phyloP scores from a whole-genome alignment of 257 asterid species.

The Salvia splendens region DNA sequence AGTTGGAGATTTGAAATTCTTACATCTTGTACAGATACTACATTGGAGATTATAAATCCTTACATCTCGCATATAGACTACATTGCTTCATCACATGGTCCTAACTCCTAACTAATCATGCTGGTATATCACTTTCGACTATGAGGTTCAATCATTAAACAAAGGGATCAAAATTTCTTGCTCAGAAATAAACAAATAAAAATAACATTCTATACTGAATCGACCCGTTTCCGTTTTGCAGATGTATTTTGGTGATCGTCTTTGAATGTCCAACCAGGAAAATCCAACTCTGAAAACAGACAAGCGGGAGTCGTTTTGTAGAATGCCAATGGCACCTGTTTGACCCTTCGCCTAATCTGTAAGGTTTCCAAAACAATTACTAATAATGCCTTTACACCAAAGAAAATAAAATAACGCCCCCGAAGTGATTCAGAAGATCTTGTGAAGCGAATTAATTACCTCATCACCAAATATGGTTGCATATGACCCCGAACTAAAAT shows the following conservation, averaged over 20 bases:
- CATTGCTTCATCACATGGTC: too few relatives aligned
- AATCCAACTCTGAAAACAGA: constrained; percentile 69
- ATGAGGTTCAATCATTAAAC: too few relatives aligned
- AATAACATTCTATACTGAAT: constrained; percentile 24
- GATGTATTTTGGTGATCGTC: background rate
- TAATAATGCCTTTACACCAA: background rate
- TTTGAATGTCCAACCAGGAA: constrained; percentile 83
- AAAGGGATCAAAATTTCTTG: too few relatives aligned
- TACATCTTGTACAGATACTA: too few relatives aligned
- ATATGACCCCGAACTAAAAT: constrained; percentile 85
- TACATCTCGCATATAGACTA: too few relatives aligned
- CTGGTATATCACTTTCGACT: too few relatives aligned
- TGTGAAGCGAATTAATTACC: constrained; percentile 39
- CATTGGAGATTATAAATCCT: too few relatives aligned
- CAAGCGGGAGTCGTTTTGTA: constrained; percentile 68
- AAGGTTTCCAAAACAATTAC: constrained; percentile 8
- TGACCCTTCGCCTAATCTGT: constrained; percentile 84
- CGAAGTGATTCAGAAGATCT: background rate
- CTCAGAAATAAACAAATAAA: too few relatives aligned
- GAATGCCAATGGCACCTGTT: constrained; percentile 91
- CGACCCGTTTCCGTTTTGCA: constrained; percentile 50
- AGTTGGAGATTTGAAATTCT: too few relatives aligned
- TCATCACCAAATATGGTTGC: constrained; percentile 75
- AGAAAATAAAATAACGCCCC: background rate
- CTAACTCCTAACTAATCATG: too few relatives aligned